Evolutionary conservation across 2,329 filamentous ascomycete genomes (phyloP), one percentile per base, ranked within the genome.

Genomic region (Lecanosticta acicola): DNA sequence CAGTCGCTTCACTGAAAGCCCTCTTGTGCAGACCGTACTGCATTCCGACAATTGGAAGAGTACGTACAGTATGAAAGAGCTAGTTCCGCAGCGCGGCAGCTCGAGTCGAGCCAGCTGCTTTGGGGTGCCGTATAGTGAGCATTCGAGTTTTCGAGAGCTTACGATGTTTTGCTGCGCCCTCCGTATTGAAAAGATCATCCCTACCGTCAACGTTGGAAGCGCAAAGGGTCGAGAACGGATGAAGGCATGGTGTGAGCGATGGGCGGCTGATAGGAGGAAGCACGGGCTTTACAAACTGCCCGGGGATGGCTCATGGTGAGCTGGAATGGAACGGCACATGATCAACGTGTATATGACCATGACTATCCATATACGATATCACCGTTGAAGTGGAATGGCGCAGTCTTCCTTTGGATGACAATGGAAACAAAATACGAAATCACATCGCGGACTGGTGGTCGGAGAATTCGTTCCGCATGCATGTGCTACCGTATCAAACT

Each of bases 91-190:
- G 68, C 78, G 88, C 3, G 93, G 93, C 2, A 90, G 85, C 67
- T 90, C 85, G 2, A 77, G 77, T 39, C 83, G 91, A 57, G 86
- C 86, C 32, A 84, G 85, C 65, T 96, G 89, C 65, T 95, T 94
- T 57, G 90, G 88, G 0, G 93, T 97, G 2, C 93, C 93, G 2
- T 98, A 98, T 64, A 90, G 84, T 41, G 93, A 98, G 70, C 93
- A 98, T 66, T 93, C 86, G 65, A 94, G 87, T 51, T 98, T 98
- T 63, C 77, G 91, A 33, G 93, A 98, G 71, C 68, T 98, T 62
- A 91, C 88, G 0, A 84, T 97, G 78, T 98, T 98, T 63, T 80
- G 91, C 56, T 93, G 93, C 74, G 80, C 84, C 16, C 65, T 98
- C 65, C 73, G 86, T 46, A 94, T 98, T 54, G 89, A 91, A 53